Evolutionary conservation across 768 basidiomycete species (phyloP).

Genomic region (Chalciporus sphaerocephalus): DNA sequence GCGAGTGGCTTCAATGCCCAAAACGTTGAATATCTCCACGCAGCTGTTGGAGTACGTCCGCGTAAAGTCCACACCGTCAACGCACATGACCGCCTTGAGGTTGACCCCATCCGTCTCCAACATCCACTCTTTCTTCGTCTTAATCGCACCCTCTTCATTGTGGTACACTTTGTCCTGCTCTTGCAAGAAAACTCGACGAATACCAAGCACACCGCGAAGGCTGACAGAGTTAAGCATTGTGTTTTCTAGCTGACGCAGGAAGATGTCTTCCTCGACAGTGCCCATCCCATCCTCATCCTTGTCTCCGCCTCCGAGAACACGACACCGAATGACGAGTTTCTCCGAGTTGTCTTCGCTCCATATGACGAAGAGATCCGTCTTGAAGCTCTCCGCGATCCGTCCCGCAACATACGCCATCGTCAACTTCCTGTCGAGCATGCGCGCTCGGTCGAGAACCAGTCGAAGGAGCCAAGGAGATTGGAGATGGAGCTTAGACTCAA

Average conservation of each 20-base stretch:
- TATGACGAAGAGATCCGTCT: constrained; percentile 94
- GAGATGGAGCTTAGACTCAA: constrained; percentile 82
- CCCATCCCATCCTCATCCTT: constrained; percentile 82
- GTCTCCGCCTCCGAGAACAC: constrained; percentile 78
- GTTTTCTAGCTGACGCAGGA: constrained; percentile 92
- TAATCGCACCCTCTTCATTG: constrained; percentile 60
- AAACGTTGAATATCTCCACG: constrained; percentile 87
- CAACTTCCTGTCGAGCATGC: constrained; percentile 96
- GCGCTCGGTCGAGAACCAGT: constrained; percentile 91
- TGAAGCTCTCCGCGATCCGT: constrained; percentile 91
- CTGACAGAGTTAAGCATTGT: constrained; percentile 95
- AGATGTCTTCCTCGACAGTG: constrained; percentile 85
- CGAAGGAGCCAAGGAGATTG: constrained; percentile 98
- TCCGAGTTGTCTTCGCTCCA: constrained; percentile 99
- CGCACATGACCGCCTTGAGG: constrained; percentile 89
- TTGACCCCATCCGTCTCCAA: constrained; percentile 97
- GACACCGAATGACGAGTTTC: constrained; percentile 94
- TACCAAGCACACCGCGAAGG: constrained; percentile 86
- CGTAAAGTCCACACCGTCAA: constrained; percentile 90
- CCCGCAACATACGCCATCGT: constrained; percentile 93
- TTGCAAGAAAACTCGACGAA: constrained; percentile 90
- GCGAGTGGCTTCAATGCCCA: constrained; percentile 96
- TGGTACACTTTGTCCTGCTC: constrained; percentile 77
- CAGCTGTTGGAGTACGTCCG: constrained; percentile 97
- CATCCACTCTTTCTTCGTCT: constrained; percentile 79